Base-by-base conservation (phyloP, 345 rosid genomes). In the Moringa oleifera region DNA sequence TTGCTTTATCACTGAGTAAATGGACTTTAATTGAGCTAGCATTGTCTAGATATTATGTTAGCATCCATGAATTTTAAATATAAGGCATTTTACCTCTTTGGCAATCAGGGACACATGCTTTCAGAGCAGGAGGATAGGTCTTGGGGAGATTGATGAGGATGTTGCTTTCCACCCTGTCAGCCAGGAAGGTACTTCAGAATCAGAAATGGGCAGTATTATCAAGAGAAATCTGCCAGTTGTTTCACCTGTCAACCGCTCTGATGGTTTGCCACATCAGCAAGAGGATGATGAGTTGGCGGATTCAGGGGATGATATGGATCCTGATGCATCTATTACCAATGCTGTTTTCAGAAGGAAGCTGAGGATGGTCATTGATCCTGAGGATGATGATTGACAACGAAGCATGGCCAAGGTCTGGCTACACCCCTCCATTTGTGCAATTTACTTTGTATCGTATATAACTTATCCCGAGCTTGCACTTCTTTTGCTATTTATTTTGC, bases 361-460 rank as follows among this genome's bases (percentile, higher is more conserved):
- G 77, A 82, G 86, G 74, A 76, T 88, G 79, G 80, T 84, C 28
- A 58, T 85, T 59, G 96, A 85, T 68, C 52, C 19, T 10, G 87
- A 81, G 36, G 91, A 83, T 36, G 90, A 88, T 66, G 95, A 90
- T 55, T 81, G 66, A 75, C 65, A 55, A 59, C 51, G 61, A 62
- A 25, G 24, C 57, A 67, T 24, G 20, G 7, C 20, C 25, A 10
- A 59, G 67, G 21, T 37, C 58, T 36, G 11, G 6, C 37, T 33
- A 4, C 37, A 33, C 37, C 5, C 37, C 11, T 33, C 5, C 5
- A 11, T 5, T 33, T 5, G 6, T 33, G 37, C 37, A 4, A 5
- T 33, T 33, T 33, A 4, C 37, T 33, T n/a, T 33, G 37, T 33
- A 4, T 33, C 37, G 11, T 33, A 33, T 11, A 33, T 33, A 33